Evolutionary conservation across 176 grass and related monocot genomes (phyloP).

Genomic region (Areca catechu): DNA sequence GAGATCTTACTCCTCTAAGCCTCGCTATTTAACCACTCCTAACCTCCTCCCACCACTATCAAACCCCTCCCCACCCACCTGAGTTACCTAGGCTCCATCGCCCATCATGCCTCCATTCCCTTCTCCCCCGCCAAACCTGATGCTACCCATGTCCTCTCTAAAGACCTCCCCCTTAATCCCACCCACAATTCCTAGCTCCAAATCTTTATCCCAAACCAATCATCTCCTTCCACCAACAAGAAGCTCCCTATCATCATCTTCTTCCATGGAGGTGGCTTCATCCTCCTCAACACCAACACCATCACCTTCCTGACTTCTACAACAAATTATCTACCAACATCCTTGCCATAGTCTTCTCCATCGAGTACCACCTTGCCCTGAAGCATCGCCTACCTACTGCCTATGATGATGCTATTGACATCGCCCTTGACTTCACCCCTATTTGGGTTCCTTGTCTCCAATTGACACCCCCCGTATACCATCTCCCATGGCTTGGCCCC

Average conservation of each 20-base stretch:
- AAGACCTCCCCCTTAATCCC: conserved; percentile 50
- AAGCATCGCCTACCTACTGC: conserved; percentile 75
- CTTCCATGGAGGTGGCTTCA: conserved; percentile 82
- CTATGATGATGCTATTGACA: conserved; percentile 68
- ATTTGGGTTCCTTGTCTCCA: no score
- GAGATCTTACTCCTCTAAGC: no score
- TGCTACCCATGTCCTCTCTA: conserved; percentile 39
- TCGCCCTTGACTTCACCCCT: conserved; percentile 7
- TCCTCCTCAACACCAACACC: conserved; percentile 54
- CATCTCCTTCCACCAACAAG: not conserved
- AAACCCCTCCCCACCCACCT: no score
- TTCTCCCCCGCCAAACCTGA: conserved; percentile 27
- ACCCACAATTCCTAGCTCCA: conserved; percentile 40
- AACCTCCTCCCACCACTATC: no score
- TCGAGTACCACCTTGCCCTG: no score
- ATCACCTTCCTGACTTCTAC: conserved; percentile 47
- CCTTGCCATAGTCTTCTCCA: conserved; percentile 48
- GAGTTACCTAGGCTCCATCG: conserved; percentile 49
- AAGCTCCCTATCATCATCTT: conserved; percentile 43
- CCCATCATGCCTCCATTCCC: conserved; percentile 20
- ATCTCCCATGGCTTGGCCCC: no score
- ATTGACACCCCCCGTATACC: no score
- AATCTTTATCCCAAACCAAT: conserved; percentile 49
- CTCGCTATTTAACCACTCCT: no score
- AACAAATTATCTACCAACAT: conserved; percentile 23